Base-by-base conservation (phyloP, 2,329 filamentous ascomycete genomes). In the Colletotrichum australisinense region DNA sequence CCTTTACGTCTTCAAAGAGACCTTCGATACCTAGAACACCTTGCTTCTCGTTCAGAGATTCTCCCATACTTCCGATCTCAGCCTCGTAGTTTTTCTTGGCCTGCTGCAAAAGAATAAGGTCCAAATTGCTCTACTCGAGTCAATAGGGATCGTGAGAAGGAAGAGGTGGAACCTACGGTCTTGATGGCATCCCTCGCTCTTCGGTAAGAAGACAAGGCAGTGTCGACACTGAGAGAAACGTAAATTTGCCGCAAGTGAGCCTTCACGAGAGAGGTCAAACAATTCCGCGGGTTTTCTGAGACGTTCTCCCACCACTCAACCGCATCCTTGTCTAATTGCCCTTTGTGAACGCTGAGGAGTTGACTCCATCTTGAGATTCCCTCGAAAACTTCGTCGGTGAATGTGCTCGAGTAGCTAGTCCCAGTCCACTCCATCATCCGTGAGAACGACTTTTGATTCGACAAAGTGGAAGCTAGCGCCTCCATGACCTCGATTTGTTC, bases 401-500 rank as follows among this genome's bases (percentile, higher is more conserved):
- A 63, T 32, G 24, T 52, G 68, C 60, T 76, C 76, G 1, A 77
- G 32, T 67, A 78, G 76, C 11, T 49, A 46, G 4, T 72, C 69
- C 1, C 38, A 19, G 38, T 42, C 38, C 38, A 42, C 16, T 42
- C 38, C 38, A 42, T 42, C 16, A 42, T 42, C 38, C 38, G 38
- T 3, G 38, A 42, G 38, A 74, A 72, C 1, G 72, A 69, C 38
- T 19, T 42, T 1, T 75, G 75, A 42, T 79, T 63, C 8, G 74
- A 73, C 22, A 79, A 4, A 0, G 69, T 58, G 30, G 73, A 72
- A 0, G 75, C 74, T 4, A 80, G 69, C 0, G 73, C 74, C 38
- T 79, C 73, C 46, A 80, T 77, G 0, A 78, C 76, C 53, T 79
- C 78, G 0, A 55, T 72, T 6, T 76, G 68, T 32, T 79, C 74